A percentile compares a stretch with the other conserved stretches of the same genome.
phyloP scores from a whole-genome alignment of 139 green algal species.

The Picochlorum sp. region DNA sequence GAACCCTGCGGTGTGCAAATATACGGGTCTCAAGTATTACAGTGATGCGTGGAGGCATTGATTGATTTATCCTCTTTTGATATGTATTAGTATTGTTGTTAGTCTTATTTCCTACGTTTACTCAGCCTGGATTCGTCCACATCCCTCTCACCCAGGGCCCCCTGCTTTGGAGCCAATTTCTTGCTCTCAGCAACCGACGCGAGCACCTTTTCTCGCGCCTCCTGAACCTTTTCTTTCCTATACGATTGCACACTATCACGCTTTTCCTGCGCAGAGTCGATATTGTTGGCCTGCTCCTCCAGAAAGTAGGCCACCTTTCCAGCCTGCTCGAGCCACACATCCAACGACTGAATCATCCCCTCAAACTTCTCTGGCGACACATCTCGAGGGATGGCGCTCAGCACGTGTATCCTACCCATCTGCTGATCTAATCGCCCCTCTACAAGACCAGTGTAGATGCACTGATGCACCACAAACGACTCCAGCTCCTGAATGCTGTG shows the following conservation, averaged over 20 bases:
- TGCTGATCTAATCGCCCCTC: conserved; percentile 74
- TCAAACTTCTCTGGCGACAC: conserved; percentile 41
- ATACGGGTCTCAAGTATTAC: conserved; percentile 54
- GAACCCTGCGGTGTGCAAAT: conserved; percentile 89
- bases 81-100: too few species aligned
- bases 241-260: too few species aligned
- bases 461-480: conserved; percentile 85
- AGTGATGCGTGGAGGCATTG: conserved; percentile 28
- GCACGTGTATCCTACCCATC: conserved; percentile 37
- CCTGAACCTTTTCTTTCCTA: not conserved
- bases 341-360: conserved; percentile 33
- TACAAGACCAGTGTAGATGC: conserved; percentile 71
- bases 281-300: not conserved
- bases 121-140: too few species aligned
- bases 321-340: conserved; percentile 35
- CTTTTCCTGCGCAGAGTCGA: not conserved
- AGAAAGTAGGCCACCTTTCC: conserved; percentile 15
- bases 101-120: too few species aligned
- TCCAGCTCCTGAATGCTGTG: conserved; percentile 73
- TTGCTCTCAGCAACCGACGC: too few species aligned
- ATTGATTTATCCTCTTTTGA: too few species aligned
- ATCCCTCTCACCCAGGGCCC: too few species aligned
- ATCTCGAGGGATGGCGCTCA: conserved; percentile 47
- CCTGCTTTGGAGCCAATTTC: too few species aligned
- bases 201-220: conserved; percentile 2